These are phyloP conservation scores for Candida namnaoensis DNA, from an alignment of 805 yeast species.

Conservation along the genomic window DNA sequence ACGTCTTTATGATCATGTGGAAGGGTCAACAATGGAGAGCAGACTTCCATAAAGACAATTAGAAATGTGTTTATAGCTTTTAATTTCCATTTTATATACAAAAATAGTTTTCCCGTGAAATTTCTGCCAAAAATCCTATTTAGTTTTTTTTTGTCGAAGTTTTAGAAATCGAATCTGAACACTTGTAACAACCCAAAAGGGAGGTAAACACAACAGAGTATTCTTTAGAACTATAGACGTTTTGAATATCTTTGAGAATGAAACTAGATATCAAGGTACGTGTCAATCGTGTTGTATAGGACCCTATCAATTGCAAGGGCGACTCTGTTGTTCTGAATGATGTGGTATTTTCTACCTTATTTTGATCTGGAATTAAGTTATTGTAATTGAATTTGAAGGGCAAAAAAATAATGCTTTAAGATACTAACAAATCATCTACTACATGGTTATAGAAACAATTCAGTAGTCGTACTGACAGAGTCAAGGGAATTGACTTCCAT, in stretches of 20 bases:
- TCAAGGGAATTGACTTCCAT: conserved; percentile 96
- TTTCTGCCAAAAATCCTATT: no score
- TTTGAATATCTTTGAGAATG: conserved; percentile 6
- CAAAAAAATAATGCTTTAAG: background rate
- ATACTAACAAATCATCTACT: background rate
- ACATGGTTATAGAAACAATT: conserved; percentile 52
- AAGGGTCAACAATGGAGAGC: conserved; percentile 13
- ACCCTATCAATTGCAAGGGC: background rate
- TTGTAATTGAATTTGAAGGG: no score
- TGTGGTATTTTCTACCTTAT: no score
- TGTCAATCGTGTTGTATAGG: background rate
- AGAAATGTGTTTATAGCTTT: no score
- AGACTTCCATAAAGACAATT: conserved; percentile 1
- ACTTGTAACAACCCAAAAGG: background rate
- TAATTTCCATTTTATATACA: no score
- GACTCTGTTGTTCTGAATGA: no score
- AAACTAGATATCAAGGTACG: conserved; percentile 21
- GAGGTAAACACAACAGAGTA: background rate
- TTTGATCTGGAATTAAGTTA: background rate
- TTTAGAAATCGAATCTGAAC: background rate
- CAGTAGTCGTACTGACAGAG: conserved; percentile 90
- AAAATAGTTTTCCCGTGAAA: no score
- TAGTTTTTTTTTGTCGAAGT: background rate
- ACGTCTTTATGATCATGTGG: conserved; percentile 7
- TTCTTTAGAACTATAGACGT: no score